These are phyloP conservation scores for Xylaria sp. DNA, from an alignment of 2,329 filamentous ascomycete species.

Conservation along the genomic window DNA sequence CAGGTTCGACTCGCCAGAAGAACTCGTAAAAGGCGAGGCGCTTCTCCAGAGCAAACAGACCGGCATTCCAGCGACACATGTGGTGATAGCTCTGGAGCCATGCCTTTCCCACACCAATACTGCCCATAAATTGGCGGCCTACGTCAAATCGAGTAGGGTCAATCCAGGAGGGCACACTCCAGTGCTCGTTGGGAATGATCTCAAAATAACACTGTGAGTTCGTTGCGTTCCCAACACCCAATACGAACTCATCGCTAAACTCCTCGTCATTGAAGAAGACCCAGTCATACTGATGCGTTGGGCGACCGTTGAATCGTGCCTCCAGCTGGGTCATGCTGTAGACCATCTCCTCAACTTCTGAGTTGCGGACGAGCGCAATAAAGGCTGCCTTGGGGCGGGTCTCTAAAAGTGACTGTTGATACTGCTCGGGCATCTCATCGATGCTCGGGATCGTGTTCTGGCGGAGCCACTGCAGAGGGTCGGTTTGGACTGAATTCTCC, in stretches of 20 bases:
- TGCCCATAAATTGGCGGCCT: slow-evolving; percentile 65
- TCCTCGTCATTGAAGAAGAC: slow-evolving; percentile 84
- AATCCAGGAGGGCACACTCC: slow-evolving; percentile 76
- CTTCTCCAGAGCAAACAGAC: slow-evolving; percentile 79
- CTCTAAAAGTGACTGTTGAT: slow-evolving; percentile 28
- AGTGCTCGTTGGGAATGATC: slow-evolving; percentile 75
- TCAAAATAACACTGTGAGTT: slow-evolving; percentile 75
- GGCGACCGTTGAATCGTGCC: slow-evolving; percentile 78
- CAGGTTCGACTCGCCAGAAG: slow-evolving; percentile 66
- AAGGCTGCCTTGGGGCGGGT: slow-evolving; percentile 50
- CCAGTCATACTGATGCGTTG: slow-evolving; percentile 78
- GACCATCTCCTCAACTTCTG: slow-evolving; percentile 70
- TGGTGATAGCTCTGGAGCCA: slow-evolving; percentile 72
- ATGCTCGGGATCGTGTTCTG: slow-evolving; percentile 35
- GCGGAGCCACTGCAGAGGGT: slow-evolving; percentile 39
- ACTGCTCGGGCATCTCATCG: slow-evolving; percentile 23
- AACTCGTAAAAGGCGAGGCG: slow-evolving; percentile 66
- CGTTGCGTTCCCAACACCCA: slow-evolving; percentile 68
- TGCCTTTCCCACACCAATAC: slow-evolving; percentile 71
- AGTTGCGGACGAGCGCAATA: slow-evolving; percentile 73
- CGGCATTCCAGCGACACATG: slow-evolving; percentile 84
- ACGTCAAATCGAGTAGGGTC: slow-evolving; percentile 68
- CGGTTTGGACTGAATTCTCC: slow-evolving; percentile 3
- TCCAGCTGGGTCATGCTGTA: slow-evolving; percentile 76
- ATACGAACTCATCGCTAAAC: slow-evolving; percentile 79